These are phyloP conservation scores for Rhodotorula toruloides DNA, from an alignment of 768 basidiomycete genomes.

Conservation along the genomic window DNA sequence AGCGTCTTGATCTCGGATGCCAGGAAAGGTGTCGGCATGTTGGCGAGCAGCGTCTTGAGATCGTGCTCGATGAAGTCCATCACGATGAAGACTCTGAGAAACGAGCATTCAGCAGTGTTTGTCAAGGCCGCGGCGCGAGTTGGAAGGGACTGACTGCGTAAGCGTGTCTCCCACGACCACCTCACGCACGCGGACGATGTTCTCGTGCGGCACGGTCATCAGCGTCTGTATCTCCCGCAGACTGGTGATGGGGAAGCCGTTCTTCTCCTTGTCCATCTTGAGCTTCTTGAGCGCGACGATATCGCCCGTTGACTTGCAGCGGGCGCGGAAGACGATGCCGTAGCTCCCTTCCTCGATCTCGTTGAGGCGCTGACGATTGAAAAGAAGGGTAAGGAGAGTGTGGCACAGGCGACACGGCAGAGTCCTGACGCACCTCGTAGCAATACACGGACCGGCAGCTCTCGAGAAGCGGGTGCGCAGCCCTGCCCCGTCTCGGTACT, in stretches of 20 bases:
- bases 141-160: constrained; percentile 75
- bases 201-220: constrained; percentile 70
- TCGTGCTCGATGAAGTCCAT: constrained; percentile 90
- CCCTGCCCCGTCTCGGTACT: constrained; percentile 16
- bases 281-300: constrained; percentile 96
- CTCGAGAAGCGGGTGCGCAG: constrained; percentile 32
- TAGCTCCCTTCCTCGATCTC: constrained; percentile 99
- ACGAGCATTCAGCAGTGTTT: neutral
- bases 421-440: constrained; percentile 30
- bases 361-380: constrained; percentile 55
- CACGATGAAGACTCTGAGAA: constrained; percentile 84
- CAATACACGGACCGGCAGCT: constrained; percentile 35
- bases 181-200: constrained; percentile 93
- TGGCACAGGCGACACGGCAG: neutral
- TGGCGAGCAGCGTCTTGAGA: constrained; percentile 85
- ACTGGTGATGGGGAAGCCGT: constrained; percentile 96
- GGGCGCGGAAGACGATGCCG: constrained; percentile 92
- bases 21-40: constrained; percentile 94
- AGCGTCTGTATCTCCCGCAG: constrained; percentile 92
- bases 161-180: constrained; percentile 97
- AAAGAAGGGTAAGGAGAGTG: neutral
- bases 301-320: constrained; percentile 87
- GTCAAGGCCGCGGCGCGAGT: neutral
- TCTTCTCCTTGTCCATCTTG: constrained; percentile 96
- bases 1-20: constrained; percentile 98